A percentile compares a stretch with the other conserved stretches of the same genome.
Conservation (phyloP, 2,329 filamentous ascomycete genomes). For the Diplodia seriata region DNA sequence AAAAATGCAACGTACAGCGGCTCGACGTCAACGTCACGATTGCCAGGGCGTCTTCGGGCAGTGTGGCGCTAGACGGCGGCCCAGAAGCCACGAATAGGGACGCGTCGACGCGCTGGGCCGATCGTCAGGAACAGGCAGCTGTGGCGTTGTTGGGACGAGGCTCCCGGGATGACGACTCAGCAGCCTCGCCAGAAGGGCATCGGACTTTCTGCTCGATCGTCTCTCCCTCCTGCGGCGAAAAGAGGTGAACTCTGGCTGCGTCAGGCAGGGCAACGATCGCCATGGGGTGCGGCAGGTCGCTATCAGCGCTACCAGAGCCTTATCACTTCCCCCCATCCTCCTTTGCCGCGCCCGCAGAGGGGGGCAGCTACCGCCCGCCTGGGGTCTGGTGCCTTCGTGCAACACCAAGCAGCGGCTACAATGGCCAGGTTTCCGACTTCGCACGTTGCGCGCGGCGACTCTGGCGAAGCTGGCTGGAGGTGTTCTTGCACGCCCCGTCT, state of each 20-base stretch:
- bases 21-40: neutral
- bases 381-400: neutral
- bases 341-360: neutral
- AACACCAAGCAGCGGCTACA: neutral
- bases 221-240: neutral
- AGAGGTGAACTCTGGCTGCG: neutral
- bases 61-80: no score
- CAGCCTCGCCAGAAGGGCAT: neutral
- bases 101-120: constrained; percentile 22
- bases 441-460: neutral
- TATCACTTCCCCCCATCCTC: neutral
- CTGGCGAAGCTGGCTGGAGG: neutral
- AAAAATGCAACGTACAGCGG: neutral
- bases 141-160: neutral
- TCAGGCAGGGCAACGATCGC: constrained; percentile 7
- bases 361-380: neutral
- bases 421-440: neutral
- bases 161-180: neutral
- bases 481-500: neutral
- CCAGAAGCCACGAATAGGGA: neutral
- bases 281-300: neutral
- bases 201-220: neutral
- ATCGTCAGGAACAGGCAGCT: constrained; percentile 19
- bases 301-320: constrained; percentile 19
- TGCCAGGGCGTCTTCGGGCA: no score